Evolutionary conservation across 306 rosid genomes (phyloP).

Genomic region (barrel medic (Medicago truncatula)): MtrunA17r5.0-ANR NC_053042.1:12534001-12534500

Average conservation of each 20-base stretch:
- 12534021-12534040: not conserved
- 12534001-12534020: not conserved
- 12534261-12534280: too few species aligned
- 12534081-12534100: not conserved
- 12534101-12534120: slow-evolving; percentile 13
- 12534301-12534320: too few species aligned
- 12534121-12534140: slow-evolving; percentile 19
- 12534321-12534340: too few species aligned
- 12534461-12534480: not conserved
- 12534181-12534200: too few species aligned
- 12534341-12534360: not conserved
- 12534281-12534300: too few species aligned
- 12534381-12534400: not conserved
- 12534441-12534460: not conserved
- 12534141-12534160: not conserved
- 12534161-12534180: too few species aligned
- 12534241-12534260: too few species aligned
- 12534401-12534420: not conserved
- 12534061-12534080: slow-evolving; percentile 9
- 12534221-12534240: too few species aligned
- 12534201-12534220: too few species aligned
- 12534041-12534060: not conserved
- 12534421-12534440: not conserved
- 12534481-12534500: not conserved
- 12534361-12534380: not conserved